These are phyloP conservation scores for Cystobasidiaceae sp. DNA, from an alignment of 1,284 basidiomycete genomes.

Conservation along the genomic window DNA sequence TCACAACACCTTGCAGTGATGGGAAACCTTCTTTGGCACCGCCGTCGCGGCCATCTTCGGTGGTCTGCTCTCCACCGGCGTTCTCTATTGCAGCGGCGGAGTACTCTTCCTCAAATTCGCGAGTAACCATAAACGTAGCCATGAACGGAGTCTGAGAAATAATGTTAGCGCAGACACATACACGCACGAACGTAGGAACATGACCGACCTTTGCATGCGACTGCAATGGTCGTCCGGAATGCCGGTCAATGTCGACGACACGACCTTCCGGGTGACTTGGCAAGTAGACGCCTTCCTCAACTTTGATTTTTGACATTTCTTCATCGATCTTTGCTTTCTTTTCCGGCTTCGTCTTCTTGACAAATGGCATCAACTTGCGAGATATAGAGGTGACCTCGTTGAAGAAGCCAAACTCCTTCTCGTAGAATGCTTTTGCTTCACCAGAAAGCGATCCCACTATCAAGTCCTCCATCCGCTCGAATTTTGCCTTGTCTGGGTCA, in stretches of 20 bases:
- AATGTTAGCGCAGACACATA: neutral
- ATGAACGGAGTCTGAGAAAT: conserved; percentile 95
- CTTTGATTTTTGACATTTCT: conserved; percentile 93
- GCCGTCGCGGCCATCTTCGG: conserved; percentile 56
- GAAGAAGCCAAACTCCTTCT: conserved; percentile 94
- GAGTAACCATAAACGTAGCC: conserved; percentile 96
- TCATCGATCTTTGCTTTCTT: conserved; percentile 99
- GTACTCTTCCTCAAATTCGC: conserved; percentile 32
- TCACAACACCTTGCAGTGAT: conserved; percentile 8
- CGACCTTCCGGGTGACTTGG: conserved; percentile 96
- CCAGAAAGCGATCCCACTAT: conserved; percentile 84
- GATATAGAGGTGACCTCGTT: conserved; percentile 95
- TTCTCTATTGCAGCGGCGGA: conserved; percentile 52
- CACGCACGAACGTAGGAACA: neutral
- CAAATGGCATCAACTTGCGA: conserved; percentile 92
- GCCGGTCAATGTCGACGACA: conserved; percentile 93
- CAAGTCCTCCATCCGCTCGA: conserved; percentile 79
- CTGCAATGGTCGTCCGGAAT: conserved; percentile 90
- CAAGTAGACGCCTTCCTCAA: conserved; percentile 91
- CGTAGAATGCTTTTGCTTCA: conserved; percentile 85
- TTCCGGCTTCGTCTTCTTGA: conserved; percentile 91
- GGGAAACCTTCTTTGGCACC: conserved; percentile 34
- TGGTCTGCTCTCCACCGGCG: conserved; percentile 59
- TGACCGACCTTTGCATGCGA: conserved; percentile 88
- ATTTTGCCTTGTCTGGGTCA: conserved; percentile 87